Evolutionary conservation across 2,329 filamentous ascomycete genomes (phyloP).

Genomic region (Sordariomycetes sp.): DNA sequence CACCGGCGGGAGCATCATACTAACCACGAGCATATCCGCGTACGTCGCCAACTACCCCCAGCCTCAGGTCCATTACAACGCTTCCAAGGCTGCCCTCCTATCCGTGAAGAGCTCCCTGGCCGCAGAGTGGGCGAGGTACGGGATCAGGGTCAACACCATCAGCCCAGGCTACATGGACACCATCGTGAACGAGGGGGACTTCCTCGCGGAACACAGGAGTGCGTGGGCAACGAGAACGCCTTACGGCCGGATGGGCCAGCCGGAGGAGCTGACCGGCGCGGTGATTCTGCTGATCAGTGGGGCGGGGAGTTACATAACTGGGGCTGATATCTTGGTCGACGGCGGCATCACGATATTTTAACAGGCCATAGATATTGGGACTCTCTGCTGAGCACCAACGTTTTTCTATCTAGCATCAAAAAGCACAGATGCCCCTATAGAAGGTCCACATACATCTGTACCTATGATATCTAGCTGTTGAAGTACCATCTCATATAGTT

Average conservation of each 20-base stretch:
- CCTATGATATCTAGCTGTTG: no score
- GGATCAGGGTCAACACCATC: slow-evolving; percentile 76
- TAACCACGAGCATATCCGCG: slow-evolving; percentile 73
- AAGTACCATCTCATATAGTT: no score
- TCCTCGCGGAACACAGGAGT: slow-evolving; percentile 16
- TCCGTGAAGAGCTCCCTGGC: slow-evolving; percentile 72
- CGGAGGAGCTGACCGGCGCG: slow-evolving; percentile 86
- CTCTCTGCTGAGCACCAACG: no score
- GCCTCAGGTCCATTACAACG: slow-evolving; percentile 75
- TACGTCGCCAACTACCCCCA: slow-evolving; percentile 80
- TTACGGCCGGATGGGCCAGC: slow-evolving; percentile 84
- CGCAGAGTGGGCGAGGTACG: slow-evolving; percentile 74
- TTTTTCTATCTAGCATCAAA: no score
- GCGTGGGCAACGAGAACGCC: slow-evolving; percentile 92
- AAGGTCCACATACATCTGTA: no score
- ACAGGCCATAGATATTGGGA: no score
- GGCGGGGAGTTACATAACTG: slow-evolving; percentile 59
- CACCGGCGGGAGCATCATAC: slow-evolving; percentile 62
- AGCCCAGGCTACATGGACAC: slow-evolving; percentile 84
- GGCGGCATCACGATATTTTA: slow-evolving; percentile 37
- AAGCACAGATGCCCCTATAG: no score
- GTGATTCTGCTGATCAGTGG: slow-evolving; percentile 83
- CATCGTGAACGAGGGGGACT: slow-evolving; percentile 45
- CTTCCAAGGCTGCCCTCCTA: slow-evolving; percentile 70
- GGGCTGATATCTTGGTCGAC: slow-evolving; percentile 71